Conservation (phyloP, 164 flowering plant species). For the Annona cherimola region DNA sequence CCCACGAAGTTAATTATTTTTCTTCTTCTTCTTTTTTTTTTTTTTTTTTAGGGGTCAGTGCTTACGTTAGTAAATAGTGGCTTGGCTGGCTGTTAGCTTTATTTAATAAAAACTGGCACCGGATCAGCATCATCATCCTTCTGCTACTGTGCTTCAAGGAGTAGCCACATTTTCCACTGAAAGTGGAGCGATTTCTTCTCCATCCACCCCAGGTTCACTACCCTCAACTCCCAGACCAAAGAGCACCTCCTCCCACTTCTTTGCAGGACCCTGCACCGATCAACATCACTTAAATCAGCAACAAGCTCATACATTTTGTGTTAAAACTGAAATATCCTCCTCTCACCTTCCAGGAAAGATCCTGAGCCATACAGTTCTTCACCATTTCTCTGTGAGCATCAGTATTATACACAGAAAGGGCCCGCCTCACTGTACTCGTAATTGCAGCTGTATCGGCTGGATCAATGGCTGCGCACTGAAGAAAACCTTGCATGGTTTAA, state of each 20-base stretch:
- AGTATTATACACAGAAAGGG: slow-evolving; percentile 55
- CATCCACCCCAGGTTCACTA: slow-evolving; percentile 62
- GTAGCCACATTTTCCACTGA: slow-evolving; percentile 90
- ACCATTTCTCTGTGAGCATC: slow-evolving; percentile 66
- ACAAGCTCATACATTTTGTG: not conserved
- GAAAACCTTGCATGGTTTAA: not conserved
- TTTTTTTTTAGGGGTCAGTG: not conserved
- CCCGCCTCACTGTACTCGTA: slow-evolving; percentile 44
- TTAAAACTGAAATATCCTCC: not conserved
- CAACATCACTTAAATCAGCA: not conserved
- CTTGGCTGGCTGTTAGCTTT: not conserved
- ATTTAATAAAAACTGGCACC: too few relatives aligned
- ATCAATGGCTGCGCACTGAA: slow-evolving; percentile 70
- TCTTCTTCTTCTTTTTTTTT: too few relatives aligned
- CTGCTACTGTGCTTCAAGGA: slow-evolving; percentile 34
- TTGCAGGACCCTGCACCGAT: slow-evolving; percentile 69
- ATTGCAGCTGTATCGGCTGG: slow-evolving; percentile 68
- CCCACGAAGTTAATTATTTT: not conserved
- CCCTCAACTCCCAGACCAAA: slow-evolving; percentile 58
- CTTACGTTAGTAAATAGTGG: not conserved
- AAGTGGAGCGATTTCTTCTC: slow-evolving; percentile 84
- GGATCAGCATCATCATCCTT: not conserved
- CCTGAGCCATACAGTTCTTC: slow-evolving; percentile 83
- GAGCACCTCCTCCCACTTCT: slow-evolving; percentile 65
- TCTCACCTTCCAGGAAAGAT: slow-evolving; percentile 94